Base-by-base conservation (phyloP, 306 rosid genomes). In the Cyamopsis tetragonoloba region DNA sequence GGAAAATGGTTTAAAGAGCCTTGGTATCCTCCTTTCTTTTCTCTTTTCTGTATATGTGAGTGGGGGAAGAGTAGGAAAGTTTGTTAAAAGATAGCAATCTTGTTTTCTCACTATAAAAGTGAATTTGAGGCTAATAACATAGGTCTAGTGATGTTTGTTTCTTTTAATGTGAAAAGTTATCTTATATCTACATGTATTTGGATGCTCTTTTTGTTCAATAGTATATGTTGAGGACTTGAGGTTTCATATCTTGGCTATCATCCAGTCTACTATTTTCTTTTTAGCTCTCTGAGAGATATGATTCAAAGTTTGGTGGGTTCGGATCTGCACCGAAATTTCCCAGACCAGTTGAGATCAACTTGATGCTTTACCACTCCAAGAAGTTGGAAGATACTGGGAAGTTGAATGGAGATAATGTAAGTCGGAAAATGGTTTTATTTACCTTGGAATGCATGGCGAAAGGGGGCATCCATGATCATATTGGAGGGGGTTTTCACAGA, bases 401-500 rank as follows among this genome's bases (percentile, higher is more conserved):
- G 76, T 62, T 71, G 13, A 74, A 24, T 61, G 85, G 44, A 76
- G 88, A 87, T 72, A 77, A 74, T 31, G 80, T 64, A 80, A 65
- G 15, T 70, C 72, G 47, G 80, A 57, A 84, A 58, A 84, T 78
- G 92, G 96, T 88, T 59, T 63, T 84, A 55, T 78, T 79, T 66
- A 82, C 80, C 79, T 80, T 92, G 83, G 84, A 89, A 77, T 83
- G 88, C 80, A 92, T 92, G 98, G 96, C 96, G 68, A 87, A 86
- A 70, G 98, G 98, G 28, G 98, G 98, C 43, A 63, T 92, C 64
- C 96, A 87, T 50, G 96, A 92, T 75, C 98, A 92, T 43, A 27
- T 92, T 59, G 98, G 98, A 71, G 96, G 98, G 23, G 98, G 98
- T 22, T 92, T 92, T 75, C 98, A 92, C 71, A 84, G 98, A 87